A percentile compares a stretch with the other conserved stretches of the same genome.
Conservation (phyloP, 768 basidiomycete species). For the Serendipita sp. region DNA sequence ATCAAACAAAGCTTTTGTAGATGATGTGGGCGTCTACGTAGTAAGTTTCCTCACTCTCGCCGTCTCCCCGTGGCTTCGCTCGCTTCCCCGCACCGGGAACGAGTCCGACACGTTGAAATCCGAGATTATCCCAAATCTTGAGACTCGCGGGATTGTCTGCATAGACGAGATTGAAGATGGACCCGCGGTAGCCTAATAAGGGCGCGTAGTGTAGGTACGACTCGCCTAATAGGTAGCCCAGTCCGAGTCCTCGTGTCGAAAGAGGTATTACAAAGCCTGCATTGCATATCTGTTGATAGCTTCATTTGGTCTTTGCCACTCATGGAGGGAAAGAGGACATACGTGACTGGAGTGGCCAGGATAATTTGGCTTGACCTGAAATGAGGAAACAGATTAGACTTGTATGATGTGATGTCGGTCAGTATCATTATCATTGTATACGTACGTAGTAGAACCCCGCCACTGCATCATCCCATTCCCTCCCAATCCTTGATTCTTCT, state of each 20-base stretch:
- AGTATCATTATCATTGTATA: neutral
- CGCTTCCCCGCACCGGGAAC: conserved; percentile 58
- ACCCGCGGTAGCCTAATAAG: conserved; percentile 53
- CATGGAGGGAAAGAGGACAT: conserved; percentile 20
- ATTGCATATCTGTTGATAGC: conserved; percentile 55
- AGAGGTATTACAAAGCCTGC: conserved; percentile 73
- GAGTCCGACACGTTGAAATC: conserved; percentile 61
- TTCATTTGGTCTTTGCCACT: neutral
- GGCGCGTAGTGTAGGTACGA: conserved; percentile 76
- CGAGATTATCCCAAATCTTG: conserved; percentile 71
- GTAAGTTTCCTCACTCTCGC: conserved; percentile 46
- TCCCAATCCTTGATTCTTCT: conserved; percentile 29
- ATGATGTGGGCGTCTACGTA: conserved; percentile 78
- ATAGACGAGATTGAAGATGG: conserved; percentile 86
- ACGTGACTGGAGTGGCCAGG: conserved; percentile 83
- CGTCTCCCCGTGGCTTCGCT: conserved; percentile 42
- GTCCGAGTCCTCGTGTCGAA: conserved; percentile 41
- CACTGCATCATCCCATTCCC: conserved; percentile 51
- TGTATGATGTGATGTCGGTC: neutral
- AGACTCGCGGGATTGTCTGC: conserved; percentile 65
- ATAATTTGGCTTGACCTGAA: conserved; percentile 70
- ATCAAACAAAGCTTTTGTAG: conserved; percentile 50
- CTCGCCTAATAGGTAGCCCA: conserved; percentile 54
- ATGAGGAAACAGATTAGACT: conserved; percentile 5
- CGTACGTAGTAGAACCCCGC: conserved; percentile 59